These are phyloP conservation scores for Besnoitia besnoiti DNA, from an alignment of 169 alveolate genomes.

Conservation along the genomic window DNA sequence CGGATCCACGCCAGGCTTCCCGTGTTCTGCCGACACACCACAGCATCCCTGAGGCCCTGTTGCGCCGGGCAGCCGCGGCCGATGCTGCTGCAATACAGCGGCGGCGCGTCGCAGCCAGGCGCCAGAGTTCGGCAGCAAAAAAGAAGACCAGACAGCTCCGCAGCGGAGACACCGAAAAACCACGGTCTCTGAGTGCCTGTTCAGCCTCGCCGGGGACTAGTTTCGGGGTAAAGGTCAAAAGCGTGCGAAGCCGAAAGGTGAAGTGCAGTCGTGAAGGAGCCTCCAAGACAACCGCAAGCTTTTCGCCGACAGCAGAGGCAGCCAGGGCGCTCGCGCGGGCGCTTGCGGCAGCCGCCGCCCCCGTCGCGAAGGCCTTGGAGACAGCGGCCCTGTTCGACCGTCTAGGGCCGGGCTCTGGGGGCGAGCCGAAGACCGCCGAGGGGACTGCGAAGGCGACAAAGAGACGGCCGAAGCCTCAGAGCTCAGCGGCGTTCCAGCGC, in stretches of 20 bases:
- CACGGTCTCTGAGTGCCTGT: neutral
- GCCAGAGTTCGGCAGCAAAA: neutral
- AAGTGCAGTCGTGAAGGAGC: neutral
- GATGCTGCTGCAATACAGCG: slow-evolving; percentile 13
- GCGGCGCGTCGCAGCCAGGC: neutral
- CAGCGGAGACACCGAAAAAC: neutral
- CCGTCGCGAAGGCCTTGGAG: slow-evolving; percentile 11
- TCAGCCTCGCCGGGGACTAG: neutral
- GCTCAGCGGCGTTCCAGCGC: slow-evolving; percentile 1
- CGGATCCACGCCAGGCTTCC: too few relatives aligned
- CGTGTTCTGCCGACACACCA: too few relatives aligned
- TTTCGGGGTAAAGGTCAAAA: too few relatives aligned
- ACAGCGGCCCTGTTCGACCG: neutral
- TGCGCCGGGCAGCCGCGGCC: slow-evolving; percentile 32
- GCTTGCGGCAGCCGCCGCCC: slow-evolving; percentile 36
- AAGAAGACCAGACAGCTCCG: neutral
- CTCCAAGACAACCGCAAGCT: neutral
- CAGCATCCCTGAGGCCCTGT: slow-evolving; percentile 6
- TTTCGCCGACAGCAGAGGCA: slow-evolving; percentile 3
- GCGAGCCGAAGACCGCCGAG: neutral
- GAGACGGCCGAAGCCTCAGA: neutral
- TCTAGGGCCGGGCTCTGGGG: neutral
- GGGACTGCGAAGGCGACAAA: neutral
- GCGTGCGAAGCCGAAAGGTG: neutral
- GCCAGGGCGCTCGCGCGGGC: slow-evolving; percentile 20